phyloP scores from a whole-genome alignment of 148 eudicot species.

The Camellia lanceoleosa region DNA sequence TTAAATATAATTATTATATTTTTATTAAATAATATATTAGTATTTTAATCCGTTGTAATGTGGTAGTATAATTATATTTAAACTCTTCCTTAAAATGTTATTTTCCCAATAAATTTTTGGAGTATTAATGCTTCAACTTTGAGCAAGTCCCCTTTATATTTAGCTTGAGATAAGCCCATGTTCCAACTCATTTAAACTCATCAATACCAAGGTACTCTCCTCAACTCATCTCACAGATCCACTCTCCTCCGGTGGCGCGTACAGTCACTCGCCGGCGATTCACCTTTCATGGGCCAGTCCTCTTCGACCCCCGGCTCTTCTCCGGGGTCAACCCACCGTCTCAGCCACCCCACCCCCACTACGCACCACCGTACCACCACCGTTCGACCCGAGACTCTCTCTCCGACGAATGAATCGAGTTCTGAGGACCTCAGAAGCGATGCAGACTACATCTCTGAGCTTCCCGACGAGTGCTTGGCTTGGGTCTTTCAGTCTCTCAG shows the following conservation, averaged over 20 bases:
- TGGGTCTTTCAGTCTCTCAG: conserved; percentile 34
- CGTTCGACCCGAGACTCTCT: background rate
- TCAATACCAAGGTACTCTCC: no score
- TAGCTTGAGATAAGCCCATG: no score
- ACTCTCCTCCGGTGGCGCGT: background rate
- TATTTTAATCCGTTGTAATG: no score
- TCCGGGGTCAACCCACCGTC: background rate
- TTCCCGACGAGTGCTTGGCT: conserved; percentile 54
- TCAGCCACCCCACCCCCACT: no score
- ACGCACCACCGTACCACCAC: background rate
- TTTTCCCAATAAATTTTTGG: no score
- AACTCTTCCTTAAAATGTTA: no score
- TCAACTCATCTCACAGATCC: background rate
- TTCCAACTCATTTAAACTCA: no score
- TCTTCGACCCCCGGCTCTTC: background rate
- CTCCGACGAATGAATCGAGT: background rate
- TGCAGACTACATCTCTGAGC: conserved; percentile 27
- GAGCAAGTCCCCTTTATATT: no score
- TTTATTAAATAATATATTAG: no score
- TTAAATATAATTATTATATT: no score
- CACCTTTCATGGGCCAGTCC: conserved; percentile 7
- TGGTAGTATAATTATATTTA: no score
- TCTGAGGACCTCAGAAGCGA: background rate
- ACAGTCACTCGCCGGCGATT: background rate
- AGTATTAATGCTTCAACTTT: no score